Base-by-base conservation (phyloP, 768 basidiomycete species). In the Russula olivacea region DNA sequence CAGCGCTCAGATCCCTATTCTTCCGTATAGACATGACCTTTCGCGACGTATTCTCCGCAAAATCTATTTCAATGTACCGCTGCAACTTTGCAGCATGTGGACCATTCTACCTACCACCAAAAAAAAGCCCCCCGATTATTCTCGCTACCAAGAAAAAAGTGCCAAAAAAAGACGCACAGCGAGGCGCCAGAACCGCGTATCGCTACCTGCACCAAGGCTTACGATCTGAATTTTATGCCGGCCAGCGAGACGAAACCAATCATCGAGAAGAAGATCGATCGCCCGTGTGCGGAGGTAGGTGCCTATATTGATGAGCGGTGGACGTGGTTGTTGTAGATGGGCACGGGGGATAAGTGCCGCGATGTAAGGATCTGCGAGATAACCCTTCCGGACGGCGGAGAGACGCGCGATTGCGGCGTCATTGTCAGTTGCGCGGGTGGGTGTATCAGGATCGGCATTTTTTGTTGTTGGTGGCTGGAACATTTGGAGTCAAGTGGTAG, bases 191-290 rank as follows among this genome's bases (percentile, higher is more conserved):
- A 91, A 98, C 58, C 97, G 78, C 2, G 93, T 93, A 75, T 99
- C 97, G 69, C 92, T 98, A 25, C 97, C 97, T 2, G 95, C 89
- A 0, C 97, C 97, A 34, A 98, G 74, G 73, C 91, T 96, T n/a
- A 98, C 82, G 58, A 98, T 87, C 78, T 98, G 97, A 67, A 84
- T 86, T 61, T 72, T 71, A 63, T 74, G 79, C n/a, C 74, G 79
- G 10, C 76, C 76, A 23, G 69, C 70, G 47, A 73, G 71, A 1
- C 80, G 78, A 19, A 79, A 68, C 19, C 76, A 72, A 23, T 93
- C 68, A 81, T 83, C 74, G 0, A 95, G 84, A 14, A 96, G 82
- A 43, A 75, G 74, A 69, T 97, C 97, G 41, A 98, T 83, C 7
- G 85, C 91, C 59, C 81, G 78, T 0, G 90, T 85, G 61, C 96